Evolutionary conservation across 352 stramenopile species (phyloP), one percentile per base, ranked within the genome.

Genomic region (Phytophthora citrophthora): DNA sequence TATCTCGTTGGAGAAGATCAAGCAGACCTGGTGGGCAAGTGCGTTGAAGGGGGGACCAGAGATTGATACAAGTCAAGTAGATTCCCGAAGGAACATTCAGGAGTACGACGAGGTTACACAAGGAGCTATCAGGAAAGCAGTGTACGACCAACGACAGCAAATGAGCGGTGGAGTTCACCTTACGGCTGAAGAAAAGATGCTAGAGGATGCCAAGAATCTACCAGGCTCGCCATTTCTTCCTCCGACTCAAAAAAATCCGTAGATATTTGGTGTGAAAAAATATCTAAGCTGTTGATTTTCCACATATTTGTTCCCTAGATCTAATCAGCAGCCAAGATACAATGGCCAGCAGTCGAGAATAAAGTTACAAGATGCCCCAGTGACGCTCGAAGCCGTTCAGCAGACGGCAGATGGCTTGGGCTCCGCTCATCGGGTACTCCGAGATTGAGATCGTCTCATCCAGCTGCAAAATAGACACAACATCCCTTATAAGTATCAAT

Each of bases 121-220:
- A 67, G 93, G 98, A 36, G 99, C 97, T 8, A 98, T 99, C 43
- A 96, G 99, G 68, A 99, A 99, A 69, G 99, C 99, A 83, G 98
- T 99, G 52, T 94, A 93, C 54, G 87, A 97, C 55, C 90, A 98
- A 72, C 81, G 91, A 38, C 96, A 98, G 68, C 94, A 97, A 45
- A 16, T 61, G 36, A 69, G 94, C 59, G 93, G 95, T 7, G 71
- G 90, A 16, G 86, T 96, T n/a, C 97, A 95, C 2, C 90, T 88
- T 32, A 97, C 97, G 70, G 67, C 76, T 12, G 97, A 98, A 64
- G 76, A 98, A 64, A 82, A 97, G 38, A 90, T 99, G 23, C 64
- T 99, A 32, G 81, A 98, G 41, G 93, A 96, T 48, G 98, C 98
- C 29, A 98, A 98, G 71, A 74, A 54, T 13, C 51, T 76, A 34